Conservation (phyloP, 225 moss, liverwort and hornwort genomes). For the Marchantia polymorpha region DNA sequence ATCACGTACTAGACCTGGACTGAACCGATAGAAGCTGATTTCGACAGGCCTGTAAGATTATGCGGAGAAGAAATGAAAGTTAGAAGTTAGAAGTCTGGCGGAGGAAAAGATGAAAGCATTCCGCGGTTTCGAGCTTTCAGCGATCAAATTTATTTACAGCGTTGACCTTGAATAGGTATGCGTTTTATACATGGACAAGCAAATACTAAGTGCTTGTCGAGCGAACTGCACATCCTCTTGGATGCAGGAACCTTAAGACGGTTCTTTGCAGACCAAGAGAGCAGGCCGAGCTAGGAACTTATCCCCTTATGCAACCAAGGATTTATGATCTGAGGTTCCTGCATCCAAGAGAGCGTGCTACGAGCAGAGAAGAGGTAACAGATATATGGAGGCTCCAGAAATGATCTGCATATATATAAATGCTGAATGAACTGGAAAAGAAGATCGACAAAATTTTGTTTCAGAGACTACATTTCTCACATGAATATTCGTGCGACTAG, state of each 20-base stretch:
- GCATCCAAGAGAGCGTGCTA: not conserved
- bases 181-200: not conserved
- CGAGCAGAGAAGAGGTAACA: not conserved
- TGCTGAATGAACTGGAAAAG: not conserved
- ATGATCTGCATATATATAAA: not conserved
- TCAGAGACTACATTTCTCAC: not conserved
- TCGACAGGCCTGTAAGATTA: no score
- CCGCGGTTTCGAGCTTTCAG: no score
- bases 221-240: not conserved
- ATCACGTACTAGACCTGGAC: no score
- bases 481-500: not conserved
- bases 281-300: no score
- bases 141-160: not conserved
- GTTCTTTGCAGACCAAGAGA: no score
- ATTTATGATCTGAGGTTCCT: no score
- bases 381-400: not conserved
- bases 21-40: no score
- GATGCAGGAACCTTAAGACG: no score
- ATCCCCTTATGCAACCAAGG: no score
- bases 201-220: not conserved
- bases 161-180: not conserved
- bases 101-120: no score
- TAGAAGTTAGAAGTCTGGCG: no score
- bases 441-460: not conserved
- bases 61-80: no score